Base-by-base conservation (phyloP, 2,329 filamentous ascomycete genomes). In the Arthrinium puccinioides region DNA sequence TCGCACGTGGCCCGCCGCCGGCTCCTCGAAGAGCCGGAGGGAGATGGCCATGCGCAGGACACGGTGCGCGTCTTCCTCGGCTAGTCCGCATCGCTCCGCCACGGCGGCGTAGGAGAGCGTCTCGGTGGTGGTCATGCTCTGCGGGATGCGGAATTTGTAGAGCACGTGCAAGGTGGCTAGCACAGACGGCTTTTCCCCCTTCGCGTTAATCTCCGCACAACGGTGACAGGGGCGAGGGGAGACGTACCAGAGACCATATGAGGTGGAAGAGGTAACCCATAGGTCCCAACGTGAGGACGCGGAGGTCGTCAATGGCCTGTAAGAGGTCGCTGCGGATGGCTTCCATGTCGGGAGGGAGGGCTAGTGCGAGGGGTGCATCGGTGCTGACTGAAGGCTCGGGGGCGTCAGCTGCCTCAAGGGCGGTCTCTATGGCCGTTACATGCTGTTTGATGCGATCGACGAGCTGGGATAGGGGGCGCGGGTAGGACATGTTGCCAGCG, bases 21-120 rank as follows among this genome's bases (percentile, higher is more conserved):
- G 45, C 34, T 54, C 52, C n/a, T 49, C 48, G 36, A 55, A 55
- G 36, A 54, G 21, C 27, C 48, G 50, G 30, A 49, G 50, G 10
- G 49, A 38, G 20, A 47, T 41, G 3, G 51, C 52, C 9, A 45
- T 38, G 28, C 53, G 52, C 9, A 54, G 15, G 2, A 54, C 37
- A 20, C 49, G 52, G 7, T 48, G 47, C 13, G 39, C 31, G 23
- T 54, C 49, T 15, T 52, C 50, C 11, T 44, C 39, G 0, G 50
- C 42, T 14, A 54, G 26, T 5, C 43, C 43, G 20, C 37, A 42
- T 6, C 43, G 35, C 14, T 40, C 23, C n/a, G 41, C 43, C n/a
- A 50, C 46, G 4, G 44, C 42, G 11, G 28, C 19, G 25, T 50
- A 49, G 9, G 46, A 38, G 26, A 50, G 43, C 11, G 32, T 37